A percentile compares a stretch with the other conserved stretches of the same genome.
phyloP scores from a whole-genome alignment of 306 rosid genomes.

The Lupinus albus region DNA sequence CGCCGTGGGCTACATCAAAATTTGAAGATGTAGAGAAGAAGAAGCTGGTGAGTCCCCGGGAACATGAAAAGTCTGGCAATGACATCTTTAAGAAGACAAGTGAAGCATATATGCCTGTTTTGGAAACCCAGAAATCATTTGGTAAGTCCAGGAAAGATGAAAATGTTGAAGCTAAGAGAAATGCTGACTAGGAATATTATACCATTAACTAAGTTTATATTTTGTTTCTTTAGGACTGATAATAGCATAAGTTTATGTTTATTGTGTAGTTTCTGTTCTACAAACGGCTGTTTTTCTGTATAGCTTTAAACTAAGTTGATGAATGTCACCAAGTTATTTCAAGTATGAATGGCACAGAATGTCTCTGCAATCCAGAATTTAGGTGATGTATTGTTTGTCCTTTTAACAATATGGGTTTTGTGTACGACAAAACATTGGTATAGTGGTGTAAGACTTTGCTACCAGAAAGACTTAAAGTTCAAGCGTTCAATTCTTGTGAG shows the following conservation, averaged over 20 bases:
- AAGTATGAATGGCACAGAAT: background rate
- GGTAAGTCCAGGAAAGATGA: conserved; percentile 64
- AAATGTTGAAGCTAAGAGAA: conserved; percentile 44
- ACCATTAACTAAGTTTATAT: background rate
- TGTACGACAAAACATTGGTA: too few species aligned
- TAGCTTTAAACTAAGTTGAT: conserved; percentile 4
- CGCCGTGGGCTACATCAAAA: conserved; percentile 90
- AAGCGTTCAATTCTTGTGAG: too few species aligned
- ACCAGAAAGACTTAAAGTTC: too few species aligned
- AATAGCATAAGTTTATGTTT: conserved; percentile 22
- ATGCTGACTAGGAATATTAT: conserved; percentile 38
- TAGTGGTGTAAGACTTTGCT: too few species aligned
- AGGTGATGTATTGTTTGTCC: background rate
- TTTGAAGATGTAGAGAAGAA: conserved; percentile 88
- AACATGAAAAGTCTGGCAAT: conserved; percentile 50
- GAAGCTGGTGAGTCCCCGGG: conserved; percentile 72
- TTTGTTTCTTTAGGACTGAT: background rate
- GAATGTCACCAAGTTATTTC: background rate
- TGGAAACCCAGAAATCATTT: conserved; percentile 68
- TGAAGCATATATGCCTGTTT: conserved; percentile 63
- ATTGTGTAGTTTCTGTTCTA: conserved; percentile 24
- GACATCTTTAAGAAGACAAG: conserved; percentile 57
- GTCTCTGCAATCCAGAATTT: background rate
- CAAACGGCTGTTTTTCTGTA: conserved; percentile 6
- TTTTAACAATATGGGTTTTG: too few species aligned